Percentiles rank a stretch among this genome's conserved stretches.
Evolutionary conservation across 2,329 filamentous ascomycete species (phyloP).

Genomic region (Fusarium oligoseptatum): DNA sequence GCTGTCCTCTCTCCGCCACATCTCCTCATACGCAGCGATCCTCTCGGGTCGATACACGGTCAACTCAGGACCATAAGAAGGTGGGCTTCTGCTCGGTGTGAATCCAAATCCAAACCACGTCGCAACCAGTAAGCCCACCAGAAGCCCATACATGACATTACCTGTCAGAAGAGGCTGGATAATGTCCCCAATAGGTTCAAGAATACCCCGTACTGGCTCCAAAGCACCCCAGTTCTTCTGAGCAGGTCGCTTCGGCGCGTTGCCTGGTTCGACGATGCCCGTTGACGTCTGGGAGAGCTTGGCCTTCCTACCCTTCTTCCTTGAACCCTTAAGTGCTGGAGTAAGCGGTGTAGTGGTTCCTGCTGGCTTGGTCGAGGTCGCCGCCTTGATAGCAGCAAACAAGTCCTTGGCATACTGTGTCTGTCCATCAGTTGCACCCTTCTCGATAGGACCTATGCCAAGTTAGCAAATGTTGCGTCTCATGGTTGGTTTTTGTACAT

Average conservation of each 20-base stretch:
- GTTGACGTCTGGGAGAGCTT: conserved; percentile 61
- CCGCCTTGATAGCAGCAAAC: conserved; percentile 78
- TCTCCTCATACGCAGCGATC: conserved; percentile 88
- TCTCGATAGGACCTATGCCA: conserved; percentile 87
- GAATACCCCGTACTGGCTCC: conserved; percentile 79
- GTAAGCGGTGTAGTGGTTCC: conserved; percentile 57
- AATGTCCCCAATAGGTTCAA: conserved; percentile 79
- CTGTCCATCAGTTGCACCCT: conserved; percentile 93
- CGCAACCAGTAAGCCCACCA: conserved; percentile 79
- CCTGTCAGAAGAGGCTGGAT: conserved; percentile 79
- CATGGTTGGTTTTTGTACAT: conserved; percentile 46
- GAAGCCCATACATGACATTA: conserved; percentile 81
- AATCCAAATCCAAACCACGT: conserved; percentile 78
- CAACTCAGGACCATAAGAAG: conserved; percentile 52
- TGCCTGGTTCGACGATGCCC: conserved; percentile 56
- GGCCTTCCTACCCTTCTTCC: conserved; percentile 72
- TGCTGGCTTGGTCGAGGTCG: conserved; percentile 75
- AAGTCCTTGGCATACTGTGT: conserved; percentile 85
- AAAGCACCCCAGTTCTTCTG: conserved; percentile 79
- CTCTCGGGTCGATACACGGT: conserved; percentile 68
- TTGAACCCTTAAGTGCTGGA: conserved; percentile 64
- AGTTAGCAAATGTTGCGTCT: conserved; percentile 47
- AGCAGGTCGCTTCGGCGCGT: conserved; percentile 57
- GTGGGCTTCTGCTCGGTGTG: conserved; percentile 54
- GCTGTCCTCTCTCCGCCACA: conserved; percentile 89